Evolutionary conservation across 768 basidiomycete genomes (phyloP).

Genomic region (Boletus edulis): DNA sequence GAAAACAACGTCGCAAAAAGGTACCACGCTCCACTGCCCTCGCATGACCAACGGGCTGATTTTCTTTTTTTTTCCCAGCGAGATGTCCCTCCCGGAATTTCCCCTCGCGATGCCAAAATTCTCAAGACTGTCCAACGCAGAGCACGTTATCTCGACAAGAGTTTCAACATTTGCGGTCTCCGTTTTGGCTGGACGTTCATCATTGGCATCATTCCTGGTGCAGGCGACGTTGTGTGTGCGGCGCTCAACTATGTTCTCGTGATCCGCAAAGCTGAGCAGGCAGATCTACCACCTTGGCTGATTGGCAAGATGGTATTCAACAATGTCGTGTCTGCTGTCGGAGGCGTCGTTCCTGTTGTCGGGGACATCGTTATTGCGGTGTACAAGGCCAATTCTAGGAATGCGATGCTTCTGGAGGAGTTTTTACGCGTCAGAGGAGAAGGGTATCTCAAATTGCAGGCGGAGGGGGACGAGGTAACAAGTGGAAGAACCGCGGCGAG

Average conservation of each 20-base stretch:
- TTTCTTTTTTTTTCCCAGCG: conserved; percentile 44
- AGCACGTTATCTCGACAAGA: conserved; percentile 86
- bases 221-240: conserved; percentile 64
- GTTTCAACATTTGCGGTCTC: conserved; percentile 75
- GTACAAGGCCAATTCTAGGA: conserved; percentile 88
- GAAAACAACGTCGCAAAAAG: conserved; percentile 31
- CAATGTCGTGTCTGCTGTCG: conserved; percentile 61
- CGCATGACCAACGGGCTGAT: no score
- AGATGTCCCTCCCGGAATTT: conserved; percentile 71
- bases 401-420: conserved; percentile 84
- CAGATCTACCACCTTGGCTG: conserved; percentile 71
- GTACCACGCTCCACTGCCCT: conserved; percentile 21
- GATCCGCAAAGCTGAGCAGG: conserved; percentile 68
- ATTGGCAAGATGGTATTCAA: conserved; percentile 72
- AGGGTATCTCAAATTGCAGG: conserved; percentile 57
- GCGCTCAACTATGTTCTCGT: conserved; percentile 74
- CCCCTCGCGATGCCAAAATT: conserved; percentile 69
- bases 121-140: conserved; percentile 71
- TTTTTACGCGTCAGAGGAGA: conserved; percentile 77
- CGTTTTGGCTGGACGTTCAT: conserved; percentile 87
- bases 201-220: conserved; percentile 70
- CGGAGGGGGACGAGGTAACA: conserved; percentile 28
- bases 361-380: conserved; percentile 77
- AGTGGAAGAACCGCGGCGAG: conserved; percentile 10
- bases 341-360: conserved; percentile 67